Base-by-base conservation (phyloP, 1,139 yeast genomes). In the Geotrichum europaeum region DNA sequence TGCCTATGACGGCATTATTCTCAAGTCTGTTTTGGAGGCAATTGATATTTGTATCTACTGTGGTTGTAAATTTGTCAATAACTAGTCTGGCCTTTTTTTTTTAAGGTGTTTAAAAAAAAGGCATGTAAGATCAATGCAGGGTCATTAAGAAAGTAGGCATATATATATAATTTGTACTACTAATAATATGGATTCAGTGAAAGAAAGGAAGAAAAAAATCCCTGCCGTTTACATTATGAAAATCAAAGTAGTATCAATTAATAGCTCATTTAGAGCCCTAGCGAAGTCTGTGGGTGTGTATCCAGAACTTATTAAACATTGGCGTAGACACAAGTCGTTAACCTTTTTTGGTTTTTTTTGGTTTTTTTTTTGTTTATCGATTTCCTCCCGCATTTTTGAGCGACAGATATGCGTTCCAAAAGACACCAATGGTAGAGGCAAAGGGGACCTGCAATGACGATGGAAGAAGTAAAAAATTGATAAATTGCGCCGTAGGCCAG, bases 401-500 rank as follows among this genome's bases (percentile, higher is more conserved):
- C 6, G 97, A 89, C 56, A 94, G 77, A 75, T 87, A 92, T 60
- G 97, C 91, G 73, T 91, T 89, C 97, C 97, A 91, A 51, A 90
- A 77, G 34, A 91, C 95, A 36, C 96, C 90, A n/a, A 94, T 78
- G 0, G 95, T 84, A 0, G 96, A 87, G 62, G 96, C 86, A 71
- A 94, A 92, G 0, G 97, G 97, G 3, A 92, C 96, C 73, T 94
- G 98, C 66, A 85, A 81, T 64, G 82, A 81, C 60, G 85, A 78
- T 0, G 98, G 97, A 70, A 94, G 83, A 10, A 89, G 70, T 64
- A 90, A 78, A 69, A 94, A 94, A 73, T 94, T 94, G 67, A 92
- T 78, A 68, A 94, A 89, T 72, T 94, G 98, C 7, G 94, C 96
- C 1, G 92, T 84, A 57, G 96, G 96, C 99, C 99, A 94, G n/a